phyloP scores from a whole-genome alignment of 208 protist species.

The Leishmania guyanensis region DNA sequence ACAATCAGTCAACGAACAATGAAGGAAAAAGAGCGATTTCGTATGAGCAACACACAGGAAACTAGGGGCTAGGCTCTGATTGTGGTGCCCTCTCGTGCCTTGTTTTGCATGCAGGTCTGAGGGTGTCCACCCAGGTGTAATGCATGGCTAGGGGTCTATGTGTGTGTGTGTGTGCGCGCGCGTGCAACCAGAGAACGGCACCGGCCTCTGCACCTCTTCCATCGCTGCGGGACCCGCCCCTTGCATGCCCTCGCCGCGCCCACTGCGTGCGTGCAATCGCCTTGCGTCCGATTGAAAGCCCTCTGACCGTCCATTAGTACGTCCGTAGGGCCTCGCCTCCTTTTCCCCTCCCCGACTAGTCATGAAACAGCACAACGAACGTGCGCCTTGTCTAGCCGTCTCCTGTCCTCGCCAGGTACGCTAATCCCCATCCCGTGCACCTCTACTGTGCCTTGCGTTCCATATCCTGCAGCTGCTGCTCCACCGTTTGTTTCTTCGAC shows the following conservation, averaged over 20 bases:
- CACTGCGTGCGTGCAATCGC: not conserved
- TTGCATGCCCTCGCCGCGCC: not conserved
- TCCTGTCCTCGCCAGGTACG: not conserved
- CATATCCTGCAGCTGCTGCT: conserved; percentile 31
- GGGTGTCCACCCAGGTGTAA: not conserved
- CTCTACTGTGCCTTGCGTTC: conserved; percentile 46
- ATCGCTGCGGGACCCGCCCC: not conserved
- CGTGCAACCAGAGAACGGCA: not conserved
- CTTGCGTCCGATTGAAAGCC: no score
- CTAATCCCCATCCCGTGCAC: not conserved
- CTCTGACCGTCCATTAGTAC: not conserved
- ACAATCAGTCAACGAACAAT: not conserved
- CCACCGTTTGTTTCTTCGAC: conserved; percentile 25
- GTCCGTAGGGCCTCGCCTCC: not conserved
- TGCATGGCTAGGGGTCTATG: not conserved
- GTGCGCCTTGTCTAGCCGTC: not conserved
- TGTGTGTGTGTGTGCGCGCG: not conserved
- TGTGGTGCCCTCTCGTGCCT: not conserved
- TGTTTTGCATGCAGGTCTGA: not conserved
- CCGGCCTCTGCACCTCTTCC: not conserved
- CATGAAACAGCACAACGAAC: not conserved
- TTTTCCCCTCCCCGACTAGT: not conserved
- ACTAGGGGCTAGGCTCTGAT: not conserved
- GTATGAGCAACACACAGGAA: not conserved
- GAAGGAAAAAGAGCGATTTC: not conserved